phyloP scores from a whole-genome alignment of 140 eudicot species.

The Oenanthe javanica region DNA sequence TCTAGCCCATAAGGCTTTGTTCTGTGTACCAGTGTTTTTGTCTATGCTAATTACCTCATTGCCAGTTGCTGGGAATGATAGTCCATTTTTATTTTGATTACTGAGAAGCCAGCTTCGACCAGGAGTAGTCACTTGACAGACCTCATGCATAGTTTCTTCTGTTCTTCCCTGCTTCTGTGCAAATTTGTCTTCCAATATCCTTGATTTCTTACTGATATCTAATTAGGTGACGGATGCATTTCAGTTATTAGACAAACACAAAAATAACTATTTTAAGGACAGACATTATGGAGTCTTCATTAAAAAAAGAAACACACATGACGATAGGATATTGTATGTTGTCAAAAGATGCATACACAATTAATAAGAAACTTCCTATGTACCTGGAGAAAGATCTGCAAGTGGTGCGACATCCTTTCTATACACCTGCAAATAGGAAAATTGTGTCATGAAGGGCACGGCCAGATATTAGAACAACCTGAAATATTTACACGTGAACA shows the following conservation, averaged over 20 bases:
- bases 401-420: constrained; percentile 28
- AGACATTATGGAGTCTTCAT: neutral
- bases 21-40: constrained; percentile 4
- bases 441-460: neutral
- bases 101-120: constrained; percentile 5
- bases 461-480: neutral
- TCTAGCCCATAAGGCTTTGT: neutral
- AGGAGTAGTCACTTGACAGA: constrained; percentile 4
- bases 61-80: constrained; percentile 6
- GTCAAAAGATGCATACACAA: neutral
- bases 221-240: constrained; percentile 6
- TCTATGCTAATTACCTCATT: neutral
- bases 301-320: neutral
- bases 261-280: neutral
- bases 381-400: constrained; percentile 31
- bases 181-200: constrained; percentile 1
- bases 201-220: constrained; percentile 20
- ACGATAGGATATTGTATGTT: neutral
- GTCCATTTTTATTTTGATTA: constrained; percentile 13
- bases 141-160: constrained; percentile 13
- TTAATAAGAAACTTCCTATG: constrained; percentile 5
- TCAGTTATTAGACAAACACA: constrained; percentile 2
- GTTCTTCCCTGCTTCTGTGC: constrained; percentile 20
- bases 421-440: constrained; percentile 30
- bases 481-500: neutral